Base-by-base conservation (phyloP, 1,139 yeast genomes). In the Diutina catenulata region DNA sequence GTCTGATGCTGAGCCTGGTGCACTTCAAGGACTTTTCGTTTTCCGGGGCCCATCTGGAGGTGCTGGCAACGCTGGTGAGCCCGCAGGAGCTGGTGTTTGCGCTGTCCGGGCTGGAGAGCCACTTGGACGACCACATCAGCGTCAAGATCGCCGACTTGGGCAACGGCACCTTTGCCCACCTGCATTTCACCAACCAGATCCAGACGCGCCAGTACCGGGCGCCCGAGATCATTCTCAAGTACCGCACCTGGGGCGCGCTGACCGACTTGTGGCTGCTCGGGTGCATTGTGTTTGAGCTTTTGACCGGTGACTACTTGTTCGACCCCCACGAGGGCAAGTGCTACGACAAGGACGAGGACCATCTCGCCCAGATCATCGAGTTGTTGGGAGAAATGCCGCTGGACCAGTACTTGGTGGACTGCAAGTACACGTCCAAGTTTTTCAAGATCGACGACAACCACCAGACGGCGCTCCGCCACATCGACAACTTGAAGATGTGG, bases 131-230 rank as follows among this genome's bases (percentile, higher is more conserved):
- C 15, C 28, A 13, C 15, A 25, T 25, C 16, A 25, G 28, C 10
- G 52, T 63, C 29, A 84, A 83, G 54, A 72, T 84, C 41, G 94
- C 93, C 3, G 95, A 84, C 52, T 65, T 84, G 40, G 95, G 95
- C 18, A 84, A 84, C 53, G 93, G 94, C 0, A 82, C 94, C 46
- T 80, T 80, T 72, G 64, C 70, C 8, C 63, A 74, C 49, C 69
- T 68, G 35, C 94, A 84, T 55, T 81, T 80, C 56, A 80, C 94
- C 14, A 74, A 81, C 54, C 91, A 81, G 51, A 82, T 84, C 45
- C 94, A 84, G 57, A 84, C 95, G 1, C 64, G 95, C 36, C 94
- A 84, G 53, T 84, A 84, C 55, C 62, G 95, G 27, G 70, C 93
- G 1, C 94, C 94, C 0, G 95, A 84, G 54, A 79, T 82, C 28